Conservation (phyloP, 306 rosid species). For the Corylus americana region DNA sequence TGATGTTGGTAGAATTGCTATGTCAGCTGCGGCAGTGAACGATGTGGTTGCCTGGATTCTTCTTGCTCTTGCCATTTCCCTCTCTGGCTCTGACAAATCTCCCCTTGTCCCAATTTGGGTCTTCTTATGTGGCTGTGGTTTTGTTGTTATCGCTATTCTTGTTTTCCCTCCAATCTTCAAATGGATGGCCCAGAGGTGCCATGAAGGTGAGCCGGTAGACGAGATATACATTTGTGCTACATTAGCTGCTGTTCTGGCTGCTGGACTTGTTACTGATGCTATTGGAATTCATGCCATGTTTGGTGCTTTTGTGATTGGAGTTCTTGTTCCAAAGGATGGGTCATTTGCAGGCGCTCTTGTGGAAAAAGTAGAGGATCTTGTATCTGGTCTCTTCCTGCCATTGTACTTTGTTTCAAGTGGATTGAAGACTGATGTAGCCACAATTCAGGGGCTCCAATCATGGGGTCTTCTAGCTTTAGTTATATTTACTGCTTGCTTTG, state of each 20-base stretch:
- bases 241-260: slow-evolving; percentile 68
- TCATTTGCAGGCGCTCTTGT: slow-evolving; percentile 70
- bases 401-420: slow-evolving; percentile 88
- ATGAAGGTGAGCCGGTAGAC: slow-evolving; percentile 68
- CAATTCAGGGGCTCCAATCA: slow-evolving; percentile 74
- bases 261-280: slow-evolving; percentile 73
- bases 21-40: slow-evolving; percentile 95
- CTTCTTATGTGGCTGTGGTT: slow-evolving; percentile 58
- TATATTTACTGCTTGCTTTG: slow-evolving; percentile 71
- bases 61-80: slow-evolving; percentile 84
- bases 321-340: slow-evolving; percentile 74
- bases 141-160: slow-evolving; percentile 44
- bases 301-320: slow-evolving; percentile 82
- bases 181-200: slow-evolving; percentile 62
- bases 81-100: slow-evolving; percentile 61
- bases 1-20: slow-evolving; percentile 69
- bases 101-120: slow-evolving; percentile 78
- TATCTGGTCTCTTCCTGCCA: slow-evolving; percentile 78
- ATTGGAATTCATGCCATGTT: slow-evolving; percentile 95
- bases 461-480: slow-evolving; percentile 83
- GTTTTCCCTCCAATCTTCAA: slow-evolving; percentile 61
- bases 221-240: slow-evolving; percentile 73
- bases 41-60: slow-evolving; percentile 93
- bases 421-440: slow-evolving; percentile 75
- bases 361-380: slow-evolving; percentile 90